Evolutionary conservation across 768 basidiomycete species (phyloP), one percentile per base, ranked within the genome.

Genomic region (Russula dissimulans): DNA sequence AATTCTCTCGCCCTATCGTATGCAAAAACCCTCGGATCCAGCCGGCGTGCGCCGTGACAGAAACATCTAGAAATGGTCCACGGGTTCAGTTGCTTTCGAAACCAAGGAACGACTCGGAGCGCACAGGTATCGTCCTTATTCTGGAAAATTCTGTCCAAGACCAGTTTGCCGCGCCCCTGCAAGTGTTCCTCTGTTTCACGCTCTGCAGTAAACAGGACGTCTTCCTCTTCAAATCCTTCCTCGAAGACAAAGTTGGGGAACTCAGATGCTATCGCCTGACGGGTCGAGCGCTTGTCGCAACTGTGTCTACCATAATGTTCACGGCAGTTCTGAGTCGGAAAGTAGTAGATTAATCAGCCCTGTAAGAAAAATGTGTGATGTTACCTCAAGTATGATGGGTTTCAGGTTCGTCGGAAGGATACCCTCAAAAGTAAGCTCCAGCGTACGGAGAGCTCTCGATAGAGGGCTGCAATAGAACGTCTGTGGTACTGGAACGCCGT

Each of bases 331-430:
- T 66, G 50, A 10, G 17, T 7, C 15, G n/a, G 29, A n/a, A 39
- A 31, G 36, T 22, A 31, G 36, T 22, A 15, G 5, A 38, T 53
- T 36, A 12, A 44, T 31, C 10, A 12, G n/a, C 14, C 34, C 7
- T 11, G n/a, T 22, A 41, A 42, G 10, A 39, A 48, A 26, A 10
- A 18, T 11, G 32, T 10, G 29, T 9, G 29, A 61, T 11, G 38
- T 44, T 22, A 66, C 65, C 63, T 66, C 65, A 8, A 66, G 18
- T n/a, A 66, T 66, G 11, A 64, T 1, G 31, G 65, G 65, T 31
- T 39, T 60, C 10, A 55, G 31, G 34, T 57, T 38, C 1, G 15
- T 38, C 11, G 63, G 55, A 22, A 66, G 36, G 26, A 65, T 22
- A 9, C 42, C 56, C 14, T 51, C 53, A 22, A 64, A 66, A 4